Conservation (phyloP, 768 basidiomycete species). For the Lactarius hatsudake region DNA sequence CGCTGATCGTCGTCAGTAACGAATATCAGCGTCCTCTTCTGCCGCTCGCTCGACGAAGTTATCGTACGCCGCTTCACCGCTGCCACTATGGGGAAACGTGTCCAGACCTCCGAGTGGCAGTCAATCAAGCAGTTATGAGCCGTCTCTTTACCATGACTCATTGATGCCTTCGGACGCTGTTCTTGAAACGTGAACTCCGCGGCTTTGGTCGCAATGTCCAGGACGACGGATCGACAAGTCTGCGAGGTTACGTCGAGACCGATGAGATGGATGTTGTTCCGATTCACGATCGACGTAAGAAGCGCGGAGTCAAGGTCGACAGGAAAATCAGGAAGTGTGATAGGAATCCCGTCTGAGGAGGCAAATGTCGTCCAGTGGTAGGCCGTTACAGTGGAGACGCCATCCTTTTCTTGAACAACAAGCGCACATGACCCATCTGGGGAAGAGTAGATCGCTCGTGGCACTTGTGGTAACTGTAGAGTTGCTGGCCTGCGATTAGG, state of each 20-base stretch:
- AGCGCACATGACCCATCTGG: conserved; percentile 58
- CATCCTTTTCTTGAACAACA: conserved; percentile 30
- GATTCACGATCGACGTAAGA: conserved; percentile 48
- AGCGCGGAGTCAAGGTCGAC: conserved; percentile 27
- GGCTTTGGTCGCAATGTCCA: conserved; percentile 52
- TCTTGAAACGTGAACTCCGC: conserved; percentile 58
- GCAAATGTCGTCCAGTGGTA: conserved; percentile 62
- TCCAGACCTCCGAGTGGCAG: conserved; percentile 18
- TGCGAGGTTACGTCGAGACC: conserved; percentile 37
- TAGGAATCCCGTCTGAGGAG: conserved; percentile 42
- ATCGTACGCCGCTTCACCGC: conserved; percentile 12
- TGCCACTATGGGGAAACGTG: conserved; percentile 16
- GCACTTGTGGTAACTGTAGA: conserved; percentile 38
- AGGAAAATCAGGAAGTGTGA: conserved; percentile 35
- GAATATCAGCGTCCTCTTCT: conserved; percentile 41
- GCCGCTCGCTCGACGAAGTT: conserved; percentile 30
- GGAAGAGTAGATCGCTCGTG: conserved; percentile 41
- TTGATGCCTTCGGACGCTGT: conserved; percentile 33
- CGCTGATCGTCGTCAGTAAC: conserved; percentile 40
- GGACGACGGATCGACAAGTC: conserved; percentile 41
- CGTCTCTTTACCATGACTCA: conserved; percentile 28
- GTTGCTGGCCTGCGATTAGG: conserved; percentile 42
- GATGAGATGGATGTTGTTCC: conserved; percentile 44
- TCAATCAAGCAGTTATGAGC: conserved; percentile 39
- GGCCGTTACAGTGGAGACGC: conserved; percentile 32